These are phyloP conservation scores for Imleria badia DNA, from an alignment of 768 basidiomycete genomes.

Conservation along the genomic window DNA sequence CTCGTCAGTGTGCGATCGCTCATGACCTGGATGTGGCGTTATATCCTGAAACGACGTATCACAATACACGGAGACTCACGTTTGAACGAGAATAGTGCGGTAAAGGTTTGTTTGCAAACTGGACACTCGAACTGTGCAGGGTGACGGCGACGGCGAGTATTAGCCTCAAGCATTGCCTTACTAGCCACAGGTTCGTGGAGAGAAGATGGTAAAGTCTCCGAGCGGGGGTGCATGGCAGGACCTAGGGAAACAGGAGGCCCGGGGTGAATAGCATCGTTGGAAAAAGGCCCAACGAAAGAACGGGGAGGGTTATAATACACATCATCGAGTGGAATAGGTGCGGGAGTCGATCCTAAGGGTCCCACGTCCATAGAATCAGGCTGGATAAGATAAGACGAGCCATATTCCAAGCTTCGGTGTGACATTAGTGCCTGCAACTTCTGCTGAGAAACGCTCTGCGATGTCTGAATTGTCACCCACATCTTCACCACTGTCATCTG, in stretches of 20 bases:
- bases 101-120: conserved; percentile 27
- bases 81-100: conserved; percentile 32
- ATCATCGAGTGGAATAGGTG: no score
- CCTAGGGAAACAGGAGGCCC: neutral
- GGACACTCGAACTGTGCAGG: conserved; percentile 19
- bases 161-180: conserved; percentile 34
- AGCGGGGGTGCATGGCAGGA: conserved; percentile 11
- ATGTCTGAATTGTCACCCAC: no score
- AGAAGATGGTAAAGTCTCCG: conserved; percentile 7
- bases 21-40: conserved; percentile 24
- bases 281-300: neutral
- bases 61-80: conserved; percentile 19
- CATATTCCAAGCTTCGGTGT: no score
- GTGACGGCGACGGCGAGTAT: conserved; percentile 31
- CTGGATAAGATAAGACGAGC: no score
- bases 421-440: no score
- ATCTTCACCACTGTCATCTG: no score
- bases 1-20: conserved; percentile 29
- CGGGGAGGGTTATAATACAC: no score
- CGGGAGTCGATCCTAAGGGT: no score
- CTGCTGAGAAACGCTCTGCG: no score
- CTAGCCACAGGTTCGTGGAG: conserved; percentile 26
- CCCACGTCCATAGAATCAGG: no score
- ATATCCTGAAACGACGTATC: neutral
- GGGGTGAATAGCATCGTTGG: conserved; percentile 1